These are phyloP conservation scores for Lachancea sp. DNA, from an alignment of 805 yeast species.

Conservation along the genomic window DNA sequence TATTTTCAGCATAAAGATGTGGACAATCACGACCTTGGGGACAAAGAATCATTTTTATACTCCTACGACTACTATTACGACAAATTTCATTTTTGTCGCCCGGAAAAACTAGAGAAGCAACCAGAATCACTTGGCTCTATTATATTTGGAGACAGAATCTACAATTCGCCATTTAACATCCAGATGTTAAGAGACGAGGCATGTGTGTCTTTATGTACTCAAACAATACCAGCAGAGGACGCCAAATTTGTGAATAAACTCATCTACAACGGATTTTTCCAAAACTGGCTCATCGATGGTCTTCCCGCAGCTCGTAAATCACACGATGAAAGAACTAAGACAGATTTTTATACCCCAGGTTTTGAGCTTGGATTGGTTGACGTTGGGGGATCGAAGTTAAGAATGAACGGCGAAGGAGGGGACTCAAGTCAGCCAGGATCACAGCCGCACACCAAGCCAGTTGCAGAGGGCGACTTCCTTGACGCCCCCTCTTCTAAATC, in stretches of 20 bases:
- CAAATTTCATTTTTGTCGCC: constrained; percentile 77
- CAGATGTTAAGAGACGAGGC: constrained; percentile 65
- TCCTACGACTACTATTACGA: constrained; percentile 81
- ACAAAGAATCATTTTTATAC: constrained; percentile 50
- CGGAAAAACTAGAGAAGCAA: constrained; percentile 51
- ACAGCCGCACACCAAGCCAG: constrained; percentile 11
- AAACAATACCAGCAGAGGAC: constrained; percentile 55
- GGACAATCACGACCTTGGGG: constrained; percentile 34
- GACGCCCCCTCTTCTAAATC: neutral
- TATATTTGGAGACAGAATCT: constrained; percentile 91
- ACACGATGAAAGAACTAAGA: constrained; percentile 49
- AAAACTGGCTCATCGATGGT: constrained; percentile 93
- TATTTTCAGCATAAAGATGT: constrained; percentile 37
- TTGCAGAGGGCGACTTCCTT: constrained; percentile 5
- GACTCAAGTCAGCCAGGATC: constrained; percentile 14
- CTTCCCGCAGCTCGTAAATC: constrained; percentile 77
- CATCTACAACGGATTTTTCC: constrained; percentile 74
- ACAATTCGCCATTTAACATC: constrained; percentile 82
- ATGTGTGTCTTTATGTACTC: constrained; percentile 63
- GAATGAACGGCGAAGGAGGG: constrained; percentile 7
- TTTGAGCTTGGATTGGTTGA: constrained; percentile 72
- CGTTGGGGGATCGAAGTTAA: constrained; percentile 22
- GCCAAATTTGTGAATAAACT: constrained; percentile 69
- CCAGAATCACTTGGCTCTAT: constrained; percentile 89
- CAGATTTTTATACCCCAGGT: constrained; percentile 70